phyloP scores from a whole-genome alignment of 306 rosid genomes.

The Cicer arietinum region DNA sequence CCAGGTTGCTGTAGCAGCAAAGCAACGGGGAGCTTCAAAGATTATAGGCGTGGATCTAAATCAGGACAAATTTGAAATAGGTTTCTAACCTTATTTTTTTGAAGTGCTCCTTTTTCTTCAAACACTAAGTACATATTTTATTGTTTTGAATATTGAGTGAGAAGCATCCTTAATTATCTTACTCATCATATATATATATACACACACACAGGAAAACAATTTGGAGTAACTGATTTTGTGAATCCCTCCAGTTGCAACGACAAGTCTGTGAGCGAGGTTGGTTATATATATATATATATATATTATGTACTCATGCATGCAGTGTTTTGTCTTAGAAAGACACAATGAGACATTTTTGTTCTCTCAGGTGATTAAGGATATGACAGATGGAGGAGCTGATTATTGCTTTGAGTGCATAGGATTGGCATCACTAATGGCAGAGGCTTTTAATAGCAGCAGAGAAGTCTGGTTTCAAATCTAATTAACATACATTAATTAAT shows the following conservation, averaged over 20 bases:
- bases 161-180: not conserved
- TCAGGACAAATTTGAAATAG: slow-evolving; percentile 58
- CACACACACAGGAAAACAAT: slow-evolving; percentile 49
- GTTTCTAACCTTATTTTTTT: slow-evolving; percentile 35
- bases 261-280: slow-evolving; percentile 66
- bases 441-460: slow-evolving; percentile 57
- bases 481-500: not conserved
- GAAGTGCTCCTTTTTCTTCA: not conserved
- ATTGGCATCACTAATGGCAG: slow-evolving; percentile 66
- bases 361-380: slow-evolving; percentile 61
- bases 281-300: not conserved
- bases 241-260: slow-evolving; percentile 57
- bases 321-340: no score
- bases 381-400: slow-evolving; percentile 75
- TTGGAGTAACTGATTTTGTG: slow-evolving; percentile 68
- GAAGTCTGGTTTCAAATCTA: slow-evolving; percentile 40
- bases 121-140: not conserved
- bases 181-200: not conserved
- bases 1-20: slow-evolving; percentile 77
- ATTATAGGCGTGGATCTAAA: slow-evolving; percentile 73
- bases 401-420: slow-evolving; percentile 79
- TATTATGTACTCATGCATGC: no score
- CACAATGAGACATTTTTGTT: not conserved
- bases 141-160: not conserved
- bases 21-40: slow-evolving; percentile 64